Percentiles rank a stretch among this genome's conserved stretches.
These are phyloP conservation scores for Trypanosoma boissoni DNA, from an alignment of 208 protist species.

Conservation along the genomic window DNA sequence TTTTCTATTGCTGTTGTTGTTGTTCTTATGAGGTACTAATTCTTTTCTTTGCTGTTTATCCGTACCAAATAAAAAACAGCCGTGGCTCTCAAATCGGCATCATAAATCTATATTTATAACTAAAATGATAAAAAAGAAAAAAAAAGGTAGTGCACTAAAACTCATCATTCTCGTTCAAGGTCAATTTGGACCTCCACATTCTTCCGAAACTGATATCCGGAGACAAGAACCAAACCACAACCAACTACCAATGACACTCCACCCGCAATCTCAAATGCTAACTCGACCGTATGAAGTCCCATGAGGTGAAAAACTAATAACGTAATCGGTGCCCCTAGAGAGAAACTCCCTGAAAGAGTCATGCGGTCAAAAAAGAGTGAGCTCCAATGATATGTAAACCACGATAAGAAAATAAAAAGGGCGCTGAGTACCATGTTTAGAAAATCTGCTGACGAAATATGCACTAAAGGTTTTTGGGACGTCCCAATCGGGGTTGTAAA, in stretches of 20 bases:
- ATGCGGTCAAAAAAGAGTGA: constrained; percentile 34
- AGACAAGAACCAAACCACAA: constrained; percentile 18
- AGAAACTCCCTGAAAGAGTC: constrained; percentile 27
- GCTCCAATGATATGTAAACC: constrained; percentile 27
- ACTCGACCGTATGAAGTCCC: background rate
- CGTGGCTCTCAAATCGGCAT: no score
- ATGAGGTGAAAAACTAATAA: constrained; percentile 23
- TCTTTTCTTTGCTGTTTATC: no score
- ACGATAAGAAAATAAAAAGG: constrained; percentile 28
- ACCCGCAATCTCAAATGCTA: constrained; percentile 15
- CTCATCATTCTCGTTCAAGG: constrained; percentile 16
- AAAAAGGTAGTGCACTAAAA: background rate
- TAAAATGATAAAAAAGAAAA: background rate
- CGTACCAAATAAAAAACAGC: no score
- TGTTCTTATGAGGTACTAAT: no score
- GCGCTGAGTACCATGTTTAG: constrained; percentile 20
- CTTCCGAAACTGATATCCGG: constrained; percentile 21
- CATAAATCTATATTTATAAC: constrained; percentile 8
- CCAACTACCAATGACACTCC: constrained; percentile 17
- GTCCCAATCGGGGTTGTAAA: constrained; percentile 8
- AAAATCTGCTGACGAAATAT: constrained; percentile 16
- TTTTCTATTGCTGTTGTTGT: no score
- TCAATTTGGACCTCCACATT: constrained; percentile 27
- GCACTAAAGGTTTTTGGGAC: background rate
- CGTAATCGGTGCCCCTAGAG: constrained; percentile 19